Percentiles rank a stretch among this genome's conserved stretches.
phyloP scores from a whole-genome alignment of 2,329 filamentous ascomycete species.

The Cladosporium sp. region DNA sequence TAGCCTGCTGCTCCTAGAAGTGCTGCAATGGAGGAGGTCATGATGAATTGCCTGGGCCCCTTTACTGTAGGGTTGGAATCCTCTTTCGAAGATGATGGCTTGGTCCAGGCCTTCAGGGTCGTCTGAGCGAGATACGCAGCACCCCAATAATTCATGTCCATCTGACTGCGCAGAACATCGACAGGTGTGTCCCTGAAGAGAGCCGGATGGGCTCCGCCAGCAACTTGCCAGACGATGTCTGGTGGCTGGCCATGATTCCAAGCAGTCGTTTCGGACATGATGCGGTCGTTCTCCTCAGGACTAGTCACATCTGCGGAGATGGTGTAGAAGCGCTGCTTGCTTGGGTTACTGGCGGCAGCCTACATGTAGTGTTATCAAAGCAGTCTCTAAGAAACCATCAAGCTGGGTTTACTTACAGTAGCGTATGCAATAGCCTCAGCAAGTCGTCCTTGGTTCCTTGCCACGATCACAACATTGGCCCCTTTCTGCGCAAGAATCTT shows the following conservation, averaged over 20 bases:
- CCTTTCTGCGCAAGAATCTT: conserved; percentile 74
- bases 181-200: conserved; percentile 74
- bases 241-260: conserved; percentile 75
- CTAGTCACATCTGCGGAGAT: conserved; percentile 78
- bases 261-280: conserved; percentile 66
- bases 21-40: conserved; percentile 74
- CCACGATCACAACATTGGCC: conserved; percentile 80
- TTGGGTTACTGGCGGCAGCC: conserved; percentile 61
- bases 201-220: conserved; percentile 68
- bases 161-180: conserved; percentile 66
- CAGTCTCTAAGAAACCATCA: not conserved
- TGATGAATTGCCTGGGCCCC: conserved; percentile 71
- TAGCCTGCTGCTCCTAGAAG: conserved; percentile 81
- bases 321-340: conserved; percentile 73
- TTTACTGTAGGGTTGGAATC: conserved; percentile 17
- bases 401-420: conserved; percentile 43
- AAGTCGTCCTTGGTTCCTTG: conserved; percentile 73
- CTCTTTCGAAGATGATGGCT: conserved; percentile 29
- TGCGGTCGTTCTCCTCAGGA: conserved; percentile 62
- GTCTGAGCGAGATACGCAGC: conserved; percentile 82
- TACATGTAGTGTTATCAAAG: conserved; percentile 31
- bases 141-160: conserved; percentile 92
- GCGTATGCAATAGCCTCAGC: conserved; percentile 64
- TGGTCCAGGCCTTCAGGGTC: conserved; percentile 70
- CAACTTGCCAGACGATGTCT: conserved; percentile 89